phyloP scores from a whole-genome alignment of 176 grass and related monocot genomes.

The Musa beccarii region DNA sequence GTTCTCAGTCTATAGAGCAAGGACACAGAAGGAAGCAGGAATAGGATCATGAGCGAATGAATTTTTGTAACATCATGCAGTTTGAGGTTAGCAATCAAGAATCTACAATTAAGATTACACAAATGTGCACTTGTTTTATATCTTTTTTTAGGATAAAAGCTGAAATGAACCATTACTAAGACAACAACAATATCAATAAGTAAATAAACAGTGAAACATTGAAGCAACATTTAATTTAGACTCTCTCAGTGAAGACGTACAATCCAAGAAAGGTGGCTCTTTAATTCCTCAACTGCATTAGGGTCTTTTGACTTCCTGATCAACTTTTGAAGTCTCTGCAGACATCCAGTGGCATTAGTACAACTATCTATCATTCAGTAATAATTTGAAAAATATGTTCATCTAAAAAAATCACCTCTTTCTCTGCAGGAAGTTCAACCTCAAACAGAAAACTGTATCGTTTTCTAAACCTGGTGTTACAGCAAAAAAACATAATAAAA shows the following conservation, averaged over 20 bases:
- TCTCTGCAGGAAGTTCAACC: slow-evolving; percentile 61
- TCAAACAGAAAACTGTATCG: slow-evolving; percentile 87
- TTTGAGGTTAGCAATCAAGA: too few relatives aligned
- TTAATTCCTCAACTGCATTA: slow-evolving; percentile 60
- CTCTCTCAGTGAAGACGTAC: slow-evolving; percentile 34
- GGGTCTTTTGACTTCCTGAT: slow-evolving; percentile 77
- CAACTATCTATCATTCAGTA: not conserved
- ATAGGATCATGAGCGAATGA: too few relatives aligned
- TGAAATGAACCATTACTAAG: too few relatives aligned
- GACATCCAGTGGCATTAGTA: slow-evolving; percentile 8
- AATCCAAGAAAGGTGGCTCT: slow-evolving; percentile 71
- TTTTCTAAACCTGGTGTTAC: slow-evolving; percentile 62
- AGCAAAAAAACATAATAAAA: slow-evolving; percentile 15
- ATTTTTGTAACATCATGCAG: too few relatives aligned
- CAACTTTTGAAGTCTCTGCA: slow-evolving; percentile 71
- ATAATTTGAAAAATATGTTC: not conserved
- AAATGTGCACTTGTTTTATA: too few relatives aligned
- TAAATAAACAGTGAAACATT: not conserved
- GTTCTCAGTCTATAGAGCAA: too few relatives aligned
- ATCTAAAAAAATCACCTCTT: slow-evolving; percentile 41
- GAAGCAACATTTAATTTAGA: not conserved
- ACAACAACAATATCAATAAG: not conserved
- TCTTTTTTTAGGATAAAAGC: too few relatives aligned
- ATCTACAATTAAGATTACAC: too few relatives aligned
- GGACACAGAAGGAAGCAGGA: too few relatives aligned